A percentile compares a stretch with the other conserved stretches of the same genome.
phyloP scores from a whole-genome alignment of 2,329 filamentous ascomycete genomes.

The Penicillium sp. region DNA sequence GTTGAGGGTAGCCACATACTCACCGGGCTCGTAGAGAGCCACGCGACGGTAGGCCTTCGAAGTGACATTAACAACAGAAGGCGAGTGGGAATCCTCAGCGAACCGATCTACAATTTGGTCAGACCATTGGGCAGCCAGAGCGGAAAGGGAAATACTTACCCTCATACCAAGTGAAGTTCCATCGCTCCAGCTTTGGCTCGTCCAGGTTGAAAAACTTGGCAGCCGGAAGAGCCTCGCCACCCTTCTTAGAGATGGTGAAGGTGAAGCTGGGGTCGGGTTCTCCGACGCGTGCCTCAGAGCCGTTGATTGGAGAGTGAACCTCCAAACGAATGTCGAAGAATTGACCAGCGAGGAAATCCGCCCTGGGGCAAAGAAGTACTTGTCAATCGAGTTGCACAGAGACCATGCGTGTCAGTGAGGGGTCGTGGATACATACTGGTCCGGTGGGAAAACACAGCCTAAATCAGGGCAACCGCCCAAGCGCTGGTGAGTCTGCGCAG shows the following conservation, averaged over 20 bases:
- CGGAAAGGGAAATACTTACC: slow-evolving; percentile 42
- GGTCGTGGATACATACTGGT: slow-evolving; percentile 48
- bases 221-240: slow-evolving; percentile 55
- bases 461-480: slow-evolving; percentile 59
- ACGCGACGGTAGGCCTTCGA: slow-evolving; percentile 77
- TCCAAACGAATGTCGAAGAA: slow-evolving; percentile 83
- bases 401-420: neutral
- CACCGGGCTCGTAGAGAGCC: slow-evolving; percentile 74
- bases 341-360: slow-evolving; percentile 81
- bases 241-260: slow-evolving; percentile 73
- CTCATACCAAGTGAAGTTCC: slow-evolving; percentile 84
- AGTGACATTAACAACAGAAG: slow-evolving; percentile 76
- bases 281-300: slow-evolving; percentile 75
- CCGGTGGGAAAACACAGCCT: slow-evolving; percentile 60
- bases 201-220: slow-evolving; percentile 68
- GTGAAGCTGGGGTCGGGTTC: slow-evolving; percentile 68
- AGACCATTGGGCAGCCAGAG: slow-evolving; percentile 3
- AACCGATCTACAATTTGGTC: slow-evolving; percentile 61
- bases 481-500: slow-evolving; percentile 58
- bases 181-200: slow-evolving; percentile 74
- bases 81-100: slow-evolving; percentile 68
- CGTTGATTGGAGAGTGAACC: slow-evolving; percentile 78
- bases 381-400: neutral
- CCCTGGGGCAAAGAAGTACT: slow-evolving; percentile 41
- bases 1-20: slow-evolving; percentile 72